Percentiles rank a stretch among this genome's conserved stretches.
These are phyloP conservation scores for Pigoraptor vietnamica DNA, from an alignment of 78 protist genomes.

Conservation along the genomic window DNA sequence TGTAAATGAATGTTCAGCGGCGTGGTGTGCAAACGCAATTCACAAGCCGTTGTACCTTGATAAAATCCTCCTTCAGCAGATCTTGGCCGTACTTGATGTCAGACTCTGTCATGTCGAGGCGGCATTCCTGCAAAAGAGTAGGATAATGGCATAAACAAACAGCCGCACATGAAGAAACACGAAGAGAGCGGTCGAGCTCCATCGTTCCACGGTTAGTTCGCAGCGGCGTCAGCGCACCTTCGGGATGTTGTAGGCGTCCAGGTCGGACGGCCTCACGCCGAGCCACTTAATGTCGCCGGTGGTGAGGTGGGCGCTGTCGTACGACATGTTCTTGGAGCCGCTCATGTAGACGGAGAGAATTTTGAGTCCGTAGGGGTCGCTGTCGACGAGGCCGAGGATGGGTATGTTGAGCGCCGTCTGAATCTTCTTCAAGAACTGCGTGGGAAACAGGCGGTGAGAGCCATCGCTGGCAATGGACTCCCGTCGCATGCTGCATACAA, in stretches of 20 bases:
- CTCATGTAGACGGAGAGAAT: slow-evolving; percentile 61
- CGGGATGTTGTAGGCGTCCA: slow-evolving; percentile 50
- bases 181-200: too few relatives aligned
- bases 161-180: neutral
- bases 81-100: slow-evolving; percentile 45
- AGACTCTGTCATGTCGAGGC: slow-evolving; percentile 51
- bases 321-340: slow-evolving; percentile 65
- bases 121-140: slow-evolving; percentile 21
- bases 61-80: slow-evolving; percentile 52
- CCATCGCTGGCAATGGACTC: too few relatives aligned
- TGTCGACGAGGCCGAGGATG: slow-evolving; percentile 55
- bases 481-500: too few relatives aligned
- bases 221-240: slow-evolving; percentile 18
- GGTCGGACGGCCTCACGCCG: slow-evolving; percentile 63
- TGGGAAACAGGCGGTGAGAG: neutral
- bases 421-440: slow-evolving; percentile 12
- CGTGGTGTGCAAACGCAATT: neutral
- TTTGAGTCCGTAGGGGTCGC: slow-evolving; percentile 64
- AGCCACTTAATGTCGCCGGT: slow-evolving; percentile 67
- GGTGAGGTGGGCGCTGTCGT: slow-evolving; percentile 57
- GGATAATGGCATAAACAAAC: neutral
- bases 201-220: neutral
- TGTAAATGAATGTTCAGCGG: neutral
- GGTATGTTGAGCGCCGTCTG: slow-evolving; percentile 37
- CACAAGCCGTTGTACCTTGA: slow-evolving; percentile 8